Conservation (phyloP, 2,329 filamentous ascomycete species). For the Cladosporium sp. region DNA sequence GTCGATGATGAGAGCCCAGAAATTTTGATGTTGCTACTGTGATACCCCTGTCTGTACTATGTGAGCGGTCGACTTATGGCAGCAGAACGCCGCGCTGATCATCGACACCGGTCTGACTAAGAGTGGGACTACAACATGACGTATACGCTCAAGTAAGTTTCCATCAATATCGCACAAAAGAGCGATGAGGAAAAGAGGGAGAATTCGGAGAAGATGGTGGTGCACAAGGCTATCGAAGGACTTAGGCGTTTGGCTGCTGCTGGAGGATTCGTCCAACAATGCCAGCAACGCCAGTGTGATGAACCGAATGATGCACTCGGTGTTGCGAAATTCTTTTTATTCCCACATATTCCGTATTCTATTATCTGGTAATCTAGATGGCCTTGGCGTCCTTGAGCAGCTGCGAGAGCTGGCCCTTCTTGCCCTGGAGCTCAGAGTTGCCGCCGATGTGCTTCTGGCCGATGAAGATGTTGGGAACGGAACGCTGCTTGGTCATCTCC, state of each 20-base stretch:
- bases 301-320: too few relatives aligned
- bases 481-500: slow-evolving; percentile 74
- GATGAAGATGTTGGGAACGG: slow-evolving; percentile 96
- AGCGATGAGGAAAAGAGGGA: slow-evolving; percentile 30
- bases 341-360: background rate
- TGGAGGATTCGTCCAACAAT: slow-evolving; percentile 21
- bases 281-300: too few relatives aligned
- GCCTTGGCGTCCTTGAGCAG: slow-evolving; percentile 61
- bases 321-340: too few relatives aligned
- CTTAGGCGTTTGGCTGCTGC: slow-evolving; percentile 36
- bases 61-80: slow-evolving; percentile 38
- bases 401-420: slow-evolving; percentile 56
- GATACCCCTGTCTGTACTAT: too few relatives aligned
- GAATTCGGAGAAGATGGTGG: slow-evolving; percentile 33
- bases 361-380: slow-evolving; percentile 38
- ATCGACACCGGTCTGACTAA: slow-evolving; percentile 35
- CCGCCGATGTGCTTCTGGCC: slow-evolving; percentile 85
- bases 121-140: slow-evolving; percentile 37
- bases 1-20: background rate
- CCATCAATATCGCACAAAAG: slow-evolving; percentile 31
- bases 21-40: background rate
- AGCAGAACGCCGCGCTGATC: slow-evolving; percentile 38
- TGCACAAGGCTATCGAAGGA: slow-evolving; percentile 37
- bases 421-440: slow-evolving; percentile 78
- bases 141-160: slow-evolving; percentile 40